phyloP scores from a whole-genome alignment of 176 grass and related monocot species.

The Phyllostachys edulis region DNA sequence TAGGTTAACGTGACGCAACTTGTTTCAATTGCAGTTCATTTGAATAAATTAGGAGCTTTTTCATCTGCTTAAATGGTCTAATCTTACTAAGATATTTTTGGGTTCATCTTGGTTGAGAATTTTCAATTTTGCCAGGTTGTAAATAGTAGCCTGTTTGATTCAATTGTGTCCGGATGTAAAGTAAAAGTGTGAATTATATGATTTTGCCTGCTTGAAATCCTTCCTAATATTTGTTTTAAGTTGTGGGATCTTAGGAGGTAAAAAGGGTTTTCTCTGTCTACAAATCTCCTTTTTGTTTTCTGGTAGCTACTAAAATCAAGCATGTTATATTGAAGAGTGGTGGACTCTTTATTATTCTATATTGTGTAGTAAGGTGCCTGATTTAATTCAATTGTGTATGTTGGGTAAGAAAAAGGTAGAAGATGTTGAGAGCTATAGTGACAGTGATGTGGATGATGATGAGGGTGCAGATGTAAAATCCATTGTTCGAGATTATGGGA shows the following conservation, averaged over 20 bases:
- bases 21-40: background rate
- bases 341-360: background rate
- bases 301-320: no score
- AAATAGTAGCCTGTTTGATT: background rate
- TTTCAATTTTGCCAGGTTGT: background rate
- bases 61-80: background rate
- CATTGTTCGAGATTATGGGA: constrained; percentile 55
- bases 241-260: background rate
- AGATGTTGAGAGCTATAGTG: constrained; percentile 61
- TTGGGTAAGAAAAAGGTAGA: constrained; percentile 84
- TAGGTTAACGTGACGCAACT: background rate
- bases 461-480: constrained; percentile 53
- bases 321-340: no score
- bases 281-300: background rate
- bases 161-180: background rate
- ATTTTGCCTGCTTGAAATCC: background rate
- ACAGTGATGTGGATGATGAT: constrained; percentile 55
- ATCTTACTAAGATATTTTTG: background rate
- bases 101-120: background rate
- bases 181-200: background rate
- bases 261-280: constrained; percentile 8
- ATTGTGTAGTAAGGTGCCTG: constrained; percentile 11
- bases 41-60: background rate
- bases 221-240: background rate
- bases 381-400: constrained; percentile 47